These are phyloP conservation scores for Cutaneotrichosporon sp. DNA, from an alignment of 1,284 basidiomycete genomes.

Conservation along the genomic window DNA sequence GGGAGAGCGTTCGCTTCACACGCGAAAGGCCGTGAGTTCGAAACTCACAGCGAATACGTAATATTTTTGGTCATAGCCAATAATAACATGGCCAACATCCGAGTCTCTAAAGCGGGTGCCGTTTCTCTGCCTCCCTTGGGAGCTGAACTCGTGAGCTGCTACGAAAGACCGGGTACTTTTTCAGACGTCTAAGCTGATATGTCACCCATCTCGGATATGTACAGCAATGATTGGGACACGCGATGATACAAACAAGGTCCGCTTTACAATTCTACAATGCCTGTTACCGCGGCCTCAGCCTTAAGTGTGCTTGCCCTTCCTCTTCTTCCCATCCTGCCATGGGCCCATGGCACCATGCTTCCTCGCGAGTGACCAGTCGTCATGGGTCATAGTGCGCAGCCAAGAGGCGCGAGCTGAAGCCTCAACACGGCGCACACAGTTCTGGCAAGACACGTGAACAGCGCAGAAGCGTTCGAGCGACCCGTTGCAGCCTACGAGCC, in stretches of 20 bases:
- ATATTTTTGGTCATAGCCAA: neutral
- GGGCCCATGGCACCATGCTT: neutral
- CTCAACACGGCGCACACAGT: neutral
- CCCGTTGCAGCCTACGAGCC: neutral
- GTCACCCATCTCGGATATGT: no score
- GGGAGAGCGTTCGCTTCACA: constrained; percentile 3
- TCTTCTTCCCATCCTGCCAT: neutral
- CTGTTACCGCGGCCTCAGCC: no score
- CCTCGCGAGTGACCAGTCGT: neutral
- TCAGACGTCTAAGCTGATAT: no score
- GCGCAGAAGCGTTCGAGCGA: neutral
- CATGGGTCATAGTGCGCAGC: neutral
- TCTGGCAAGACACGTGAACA: neutral
- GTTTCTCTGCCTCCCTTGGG: no score
- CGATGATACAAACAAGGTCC: no score
- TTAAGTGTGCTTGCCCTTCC: neutral
- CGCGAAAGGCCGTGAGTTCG: constrained; percentile 3
- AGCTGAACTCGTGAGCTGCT: no score
- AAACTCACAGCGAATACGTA: neutral
- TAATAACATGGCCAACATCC: no score
- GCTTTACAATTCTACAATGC: no score
- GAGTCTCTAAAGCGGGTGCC: no score
- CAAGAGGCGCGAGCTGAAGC: neutral
- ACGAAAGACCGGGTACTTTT: no score
- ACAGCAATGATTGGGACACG: no score